Evolutionary conservation across 805 yeast genomes (phyloP).

Genomic region (Lipomyces lipofer): DNA sequence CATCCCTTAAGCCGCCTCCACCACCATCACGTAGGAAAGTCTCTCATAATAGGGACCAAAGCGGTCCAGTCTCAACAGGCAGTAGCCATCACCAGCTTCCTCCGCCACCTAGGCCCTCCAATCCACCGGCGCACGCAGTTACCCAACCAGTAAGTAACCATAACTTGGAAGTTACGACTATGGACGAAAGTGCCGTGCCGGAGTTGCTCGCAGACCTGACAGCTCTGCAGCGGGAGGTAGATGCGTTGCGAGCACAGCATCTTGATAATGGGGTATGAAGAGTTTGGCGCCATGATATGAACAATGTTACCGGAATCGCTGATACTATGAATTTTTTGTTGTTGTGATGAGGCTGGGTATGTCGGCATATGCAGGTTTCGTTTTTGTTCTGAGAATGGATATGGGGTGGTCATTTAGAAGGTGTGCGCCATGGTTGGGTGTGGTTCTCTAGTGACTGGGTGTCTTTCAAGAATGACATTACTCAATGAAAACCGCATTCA

Average conservation of each 20-base stretch:
- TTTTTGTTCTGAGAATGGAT: too few species aligned
- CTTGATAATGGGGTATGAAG: too few species aligned
- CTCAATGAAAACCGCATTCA: too few species aligned
- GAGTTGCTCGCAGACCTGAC: slow-evolving; percentile 31
- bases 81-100: slow-evolving; percentile 6
- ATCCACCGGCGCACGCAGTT: slow-evolving; percentile 9
- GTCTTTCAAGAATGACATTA: too few species aligned
- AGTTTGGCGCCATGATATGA: not conserved
- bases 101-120: slow-evolving; percentile 13
- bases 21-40: slow-evolving; percentile 23
- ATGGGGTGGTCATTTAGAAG: too few species aligned
- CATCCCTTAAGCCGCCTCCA: slow-evolving; percentile 20
- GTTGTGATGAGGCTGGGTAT: too few species aligned
- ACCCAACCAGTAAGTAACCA: not conserved
- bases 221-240: slow-evolving; percentile 28
- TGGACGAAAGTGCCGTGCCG: slow-evolving; percentile 10
- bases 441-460: too few species aligned
- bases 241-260: slow-evolving; percentile 23
- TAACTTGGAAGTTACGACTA: not conserved
- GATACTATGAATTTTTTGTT: too few species aligned
- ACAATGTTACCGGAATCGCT: not conserved
- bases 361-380: too few species aligned
- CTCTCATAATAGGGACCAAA: not conserved
- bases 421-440: too few species aligned
- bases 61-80: not conserved